Evolutionary conservation across 352 stramenopile genomes (phyloP), one percentile per base, ranked within the genome.

Genomic region (Phytophthora tubulina): DNA sequence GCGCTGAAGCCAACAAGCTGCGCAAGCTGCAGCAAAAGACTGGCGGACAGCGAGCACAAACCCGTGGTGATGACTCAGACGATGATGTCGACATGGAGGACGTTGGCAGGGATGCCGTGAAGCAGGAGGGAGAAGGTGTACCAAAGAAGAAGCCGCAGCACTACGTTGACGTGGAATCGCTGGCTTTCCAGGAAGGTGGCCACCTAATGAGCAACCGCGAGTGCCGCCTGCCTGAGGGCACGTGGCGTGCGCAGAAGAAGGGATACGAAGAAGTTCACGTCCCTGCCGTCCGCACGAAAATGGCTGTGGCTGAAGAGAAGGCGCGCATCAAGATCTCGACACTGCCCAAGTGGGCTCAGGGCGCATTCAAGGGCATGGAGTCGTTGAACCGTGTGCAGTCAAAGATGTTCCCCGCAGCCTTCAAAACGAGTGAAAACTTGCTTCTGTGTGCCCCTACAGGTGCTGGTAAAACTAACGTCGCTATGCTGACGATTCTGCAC

Each of bases 241-340:
- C 96, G 6, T 99, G 97, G 97, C 86, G 97, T 51, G 96, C 95
- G 6, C 96, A 99, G 85, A 99, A 99, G 86, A 98, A 99, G 63
- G 98, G 98, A 4, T 96, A 95, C 50, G 98, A 99, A 86, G 98
- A 99, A 80, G 97, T 99, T 0, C 98, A 99, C 76, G 98, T 99
- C 33, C 98, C 98, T n/a, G 97, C 98, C 6, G 85, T 98, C n/a
- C 85, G 87, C 11, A 91, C 90, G 1, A 93, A 93, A 55, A 80
- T 86, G 50, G 81, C 89, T 2, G 82, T 81, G 2, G 80, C 75
- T 30, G 88, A 96, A 78, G 88, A 95, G 52, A 90, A 90, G 59
- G 78, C 82, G 36, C 84, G 86, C 0, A 95, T 95, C 59, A 90
- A 92, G 46, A 99, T 99, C 58, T 78, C 79, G 4, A 91, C 96